A percentile compares a stretch with the other conserved stretches of the same genome.
Evolutionary conservation across 2,329 filamentous ascomycete genomes (phyloP).

Genomic region (Calcarisporium arbuscula): DNA sequence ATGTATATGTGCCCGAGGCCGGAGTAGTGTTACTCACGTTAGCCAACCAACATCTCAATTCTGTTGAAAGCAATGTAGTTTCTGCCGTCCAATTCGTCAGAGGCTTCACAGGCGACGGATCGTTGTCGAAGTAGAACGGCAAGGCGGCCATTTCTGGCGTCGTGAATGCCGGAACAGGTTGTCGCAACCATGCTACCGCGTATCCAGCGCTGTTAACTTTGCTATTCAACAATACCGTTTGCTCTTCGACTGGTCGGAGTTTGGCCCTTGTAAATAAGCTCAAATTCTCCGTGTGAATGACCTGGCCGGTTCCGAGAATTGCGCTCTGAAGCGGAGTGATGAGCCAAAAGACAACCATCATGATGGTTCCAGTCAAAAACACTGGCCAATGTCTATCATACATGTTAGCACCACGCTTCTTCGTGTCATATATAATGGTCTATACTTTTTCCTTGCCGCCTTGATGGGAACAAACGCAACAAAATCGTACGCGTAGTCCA

Average conservation of each 20-base stretch:
- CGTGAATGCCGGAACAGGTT: slow-evolving; percentile 37
- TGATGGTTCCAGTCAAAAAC: slow-evolving; percentile 34
- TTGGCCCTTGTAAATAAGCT: slow-evolving; percentile 7
- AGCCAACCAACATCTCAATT: slow-evolving; percentile 31
- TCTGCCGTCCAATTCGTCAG: slow-evolving; percentile 19
- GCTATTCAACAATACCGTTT: slow-evolving; percentile 19
- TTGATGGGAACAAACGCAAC: slow-evolving; percentile 22
- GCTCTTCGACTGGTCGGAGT: slow-evolving; percentile 15
- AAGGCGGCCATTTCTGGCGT: slow-evolving; percentile 33
- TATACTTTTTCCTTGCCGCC: slow-evolving; percentile 21
- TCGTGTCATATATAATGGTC: too few species aligned
- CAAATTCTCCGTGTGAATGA: slow-evolving; percentile 15
- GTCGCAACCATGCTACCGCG: slow-evolving; percentile 38
- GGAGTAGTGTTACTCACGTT: slow-evolving; percentile 1
- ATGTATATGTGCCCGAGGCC: slow-evolving; percentile 10
- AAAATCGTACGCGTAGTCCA: slow-evolving; percentile 45
- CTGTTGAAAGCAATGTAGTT: slow-evolving; percentile 26
- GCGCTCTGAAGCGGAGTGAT: slow-evolving; percentile 50
- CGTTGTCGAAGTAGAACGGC: slow-evolving; percentile 29
- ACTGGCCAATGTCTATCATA: too few species aligned
- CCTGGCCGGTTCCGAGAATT: slow-evolving; percentile 37
- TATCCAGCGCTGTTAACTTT: slow-evolving; percentile 38
- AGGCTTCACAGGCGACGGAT: not conserved
- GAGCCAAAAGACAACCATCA: slow-evolving; percentile 48
- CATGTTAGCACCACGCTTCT: slow-evolving; percentile 23